phyloP scores from a whole-genome alignment of 495 filamentous ascomycete genomes.

The Hypoxylon trugodes region DNA sequence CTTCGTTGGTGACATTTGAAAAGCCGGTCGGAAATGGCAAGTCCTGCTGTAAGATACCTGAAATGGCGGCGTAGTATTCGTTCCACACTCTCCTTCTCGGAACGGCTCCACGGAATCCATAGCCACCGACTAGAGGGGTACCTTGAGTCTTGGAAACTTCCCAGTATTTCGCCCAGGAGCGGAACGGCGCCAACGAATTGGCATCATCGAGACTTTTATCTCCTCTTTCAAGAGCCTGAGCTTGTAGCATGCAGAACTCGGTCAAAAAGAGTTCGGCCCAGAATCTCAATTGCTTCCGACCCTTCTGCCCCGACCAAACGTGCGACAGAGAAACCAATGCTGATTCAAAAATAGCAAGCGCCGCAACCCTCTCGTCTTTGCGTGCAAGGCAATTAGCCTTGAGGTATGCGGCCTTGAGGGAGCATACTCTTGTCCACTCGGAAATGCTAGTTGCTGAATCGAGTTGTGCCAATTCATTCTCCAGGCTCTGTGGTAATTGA shows the following conservation, averaged over 20 bases:
- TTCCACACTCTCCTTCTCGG: constrained; percentile 74
- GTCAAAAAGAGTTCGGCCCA: constrained; percentile 84
- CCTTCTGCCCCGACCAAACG: constrained; percentile 51
- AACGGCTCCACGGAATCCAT: constrained; percentile 56
- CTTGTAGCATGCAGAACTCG: constrained; percentile 72
- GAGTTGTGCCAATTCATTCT: constrained; percentile 59
- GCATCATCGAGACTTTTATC: constrained; percentile 54
- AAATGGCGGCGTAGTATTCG: constrained; percentile 80
- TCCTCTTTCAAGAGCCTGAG: constrained; percentile 60
- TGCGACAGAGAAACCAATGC: constrained; percentile 66
- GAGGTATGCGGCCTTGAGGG: constrained; percentile 78
- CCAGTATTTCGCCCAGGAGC: constrained; percentile 70
- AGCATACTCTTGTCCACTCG: constrained; percentile 81
- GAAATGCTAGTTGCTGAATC: constrained; percentile 58
- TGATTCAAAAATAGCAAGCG: constrained; percentile 69
- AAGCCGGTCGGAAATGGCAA: constrained; percentile 59
- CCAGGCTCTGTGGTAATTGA: constrained; percentile 70
- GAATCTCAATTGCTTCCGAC: constrained; percentile 67
- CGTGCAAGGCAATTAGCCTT: constrained; percentile 74
- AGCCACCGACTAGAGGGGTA: constrained; percentile 50
- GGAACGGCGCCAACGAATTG: constrained; percentile 64
- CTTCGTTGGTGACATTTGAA: constrained; percentile 48
- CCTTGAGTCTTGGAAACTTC: constrained; percentile 49
- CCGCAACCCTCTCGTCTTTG: constrained; percentile 61
- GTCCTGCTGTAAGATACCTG: constrained; percentile 66